Evolutionary conservation across 805 yeast species (phyloP).

Genomic region (Spathaspora sp.): DNA sequence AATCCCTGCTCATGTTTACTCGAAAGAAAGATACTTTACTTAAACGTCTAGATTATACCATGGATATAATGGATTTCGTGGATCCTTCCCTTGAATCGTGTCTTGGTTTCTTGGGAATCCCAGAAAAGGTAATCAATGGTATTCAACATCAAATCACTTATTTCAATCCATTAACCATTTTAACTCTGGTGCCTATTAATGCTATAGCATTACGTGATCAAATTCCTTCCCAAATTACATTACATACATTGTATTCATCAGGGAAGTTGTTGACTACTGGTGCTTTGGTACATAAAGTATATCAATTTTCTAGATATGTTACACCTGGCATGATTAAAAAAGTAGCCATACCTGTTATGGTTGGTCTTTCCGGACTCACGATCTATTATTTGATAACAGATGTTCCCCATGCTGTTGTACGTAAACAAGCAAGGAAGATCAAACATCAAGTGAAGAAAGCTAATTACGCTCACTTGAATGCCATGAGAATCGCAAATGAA

Average conservation of each 20-base stretch:
- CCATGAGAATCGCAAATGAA: slow-evolving; percentile 76
- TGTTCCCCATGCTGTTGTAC: slow-evolving; percentile 84
- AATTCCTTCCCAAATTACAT: slow-evolving; percentile 35
- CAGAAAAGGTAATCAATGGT: slow-evolving; percentile 23
- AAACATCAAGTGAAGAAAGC: slow-evolving; percentile 54
- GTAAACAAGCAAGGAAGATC: slow-evolving; percentile 74
- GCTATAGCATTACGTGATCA: slow-evolving; percentile 27
- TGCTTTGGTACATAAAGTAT: slow-evolving; percentile 36
- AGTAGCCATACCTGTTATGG: slow-evolving; percentile 50
- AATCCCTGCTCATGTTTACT: slow-evolving; percentile 79
- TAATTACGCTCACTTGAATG: slow-evolving; percentile 78
- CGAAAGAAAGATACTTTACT: slow-evolving; percentile 61
- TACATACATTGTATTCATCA: slow-evolving; percentile 38
- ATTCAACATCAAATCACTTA: slow-evolving; percentile 26
- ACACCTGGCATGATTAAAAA: slow-evolving; percentile 39
- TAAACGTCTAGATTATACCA: slow-evolving; percentile 53
- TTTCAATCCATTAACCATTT: slow-evolving; percentile 28
- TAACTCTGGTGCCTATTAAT: slow-evolving; percentile 27
- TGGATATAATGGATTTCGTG: slow-evolving; percentile 70
- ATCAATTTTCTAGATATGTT: slow-evolving; percentile 28
- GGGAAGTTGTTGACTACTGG: slow-evolving; percentile 40
- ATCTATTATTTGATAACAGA: slow-evolving; percentile 68
- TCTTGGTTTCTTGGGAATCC: slow-evolving; percentile 41
- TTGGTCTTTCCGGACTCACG: slow-evolving; percentile 50
- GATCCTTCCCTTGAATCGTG: slow-evolving; percentile 71